Conservation (phyloP, 2,329 filamentous ascomycete genomes). For the Balansia obtecta region DNA sequence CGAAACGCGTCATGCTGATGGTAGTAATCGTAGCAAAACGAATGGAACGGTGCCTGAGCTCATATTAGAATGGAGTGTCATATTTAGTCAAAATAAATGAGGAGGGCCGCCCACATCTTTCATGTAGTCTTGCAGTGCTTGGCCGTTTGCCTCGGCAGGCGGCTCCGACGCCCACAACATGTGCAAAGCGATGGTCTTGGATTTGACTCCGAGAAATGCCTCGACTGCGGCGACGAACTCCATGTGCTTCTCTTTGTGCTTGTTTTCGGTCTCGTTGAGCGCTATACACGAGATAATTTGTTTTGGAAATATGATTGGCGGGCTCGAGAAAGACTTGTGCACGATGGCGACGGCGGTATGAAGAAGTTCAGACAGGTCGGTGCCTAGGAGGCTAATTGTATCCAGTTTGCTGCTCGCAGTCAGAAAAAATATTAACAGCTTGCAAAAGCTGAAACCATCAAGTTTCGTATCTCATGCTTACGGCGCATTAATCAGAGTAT, state of each 20-base stretch:
- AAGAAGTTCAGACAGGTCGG: constrained; percentile 15
- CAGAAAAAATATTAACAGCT: not conserved
- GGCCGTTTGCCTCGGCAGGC: constrained; percentile 11
- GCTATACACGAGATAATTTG: constrained; percentile 17
- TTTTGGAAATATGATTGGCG: constrained; percentile 1
- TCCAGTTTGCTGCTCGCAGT: constrained; percentile 10
- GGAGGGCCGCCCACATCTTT: constrained; percentile 12
- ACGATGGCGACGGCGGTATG: constrained; percentile 10
- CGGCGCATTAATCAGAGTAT: constrained; percentile 10
- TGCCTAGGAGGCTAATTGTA: constrained; percentile 12
- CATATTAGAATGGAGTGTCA: not conserved
- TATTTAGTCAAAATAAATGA: not conserved
- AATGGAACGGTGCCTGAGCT: constrained; percentile 16
- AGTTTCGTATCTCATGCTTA: constrained; percentile 6
- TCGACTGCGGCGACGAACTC: constrained; percentile 16
- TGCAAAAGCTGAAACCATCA: not conserved
- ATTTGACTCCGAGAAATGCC: constrained; percentile 9
- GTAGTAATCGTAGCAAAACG: constrained; percentile 22
- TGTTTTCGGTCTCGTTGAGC: constrained; percentile 6
- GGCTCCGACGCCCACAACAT: constrained; percentile 12
- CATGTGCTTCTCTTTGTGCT: constrained; percentile 6
- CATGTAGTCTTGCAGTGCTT: constrained; percentile 17
- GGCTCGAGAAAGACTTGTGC: not conserved
- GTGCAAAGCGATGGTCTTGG: constrained; percentile 10
- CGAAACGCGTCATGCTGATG: constrained; percentile 18